Evolutionary conservation across 441 rosid species (phyloP).

Genomic region (Gossypium lobatum): DNA sequence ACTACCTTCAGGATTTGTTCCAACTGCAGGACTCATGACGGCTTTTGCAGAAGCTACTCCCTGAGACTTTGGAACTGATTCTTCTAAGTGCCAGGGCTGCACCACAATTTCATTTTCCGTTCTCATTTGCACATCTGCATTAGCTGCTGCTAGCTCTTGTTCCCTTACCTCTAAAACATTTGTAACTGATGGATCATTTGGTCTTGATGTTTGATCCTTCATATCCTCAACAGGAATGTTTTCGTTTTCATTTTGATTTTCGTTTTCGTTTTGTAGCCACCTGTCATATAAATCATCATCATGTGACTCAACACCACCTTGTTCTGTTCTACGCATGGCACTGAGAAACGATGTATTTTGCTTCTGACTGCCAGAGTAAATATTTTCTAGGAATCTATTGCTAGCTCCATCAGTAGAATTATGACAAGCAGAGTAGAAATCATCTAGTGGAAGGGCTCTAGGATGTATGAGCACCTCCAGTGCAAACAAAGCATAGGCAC

Average conservation of each 20-base stretch:
- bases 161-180: constrained; percentile 14
- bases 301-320: constrained; percentile 21
- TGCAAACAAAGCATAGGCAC: constrained; percentile 62
- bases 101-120: constrained; percentile 23
- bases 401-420: constrained; percentile 22
- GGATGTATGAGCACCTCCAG: constrained; percentile 73
- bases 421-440: constrained; percentile 13
- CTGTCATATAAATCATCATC: constrained; percentile 36
- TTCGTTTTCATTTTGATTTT: constrained; percentile 12
- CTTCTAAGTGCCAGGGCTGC: constrained; percentile 24
- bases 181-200: constrained; percentile 13
- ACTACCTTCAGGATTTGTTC: not conserved
- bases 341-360: constrained; percentile 21
- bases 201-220: not conserved
- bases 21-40: constrained; percentile 8
- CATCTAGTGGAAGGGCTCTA: constrained; percentile 3
- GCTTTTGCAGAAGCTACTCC: constrained; percentile 26
- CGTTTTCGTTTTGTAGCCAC: constrained; percentile 33
- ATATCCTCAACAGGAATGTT: constrained; percentile 18
- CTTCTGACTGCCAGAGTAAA: constrained; percentile 25
- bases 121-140: constrained; percentile 18
- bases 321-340: constrained; percentile 19
- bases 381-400: constrained; percentile 17
- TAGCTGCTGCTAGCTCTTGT: constrained; percentile 1
- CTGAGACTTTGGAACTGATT: constrained; percentile 20